Conservation (phyloP, 179 eudicot genomes). For the Silene vulgaris region DNA sequence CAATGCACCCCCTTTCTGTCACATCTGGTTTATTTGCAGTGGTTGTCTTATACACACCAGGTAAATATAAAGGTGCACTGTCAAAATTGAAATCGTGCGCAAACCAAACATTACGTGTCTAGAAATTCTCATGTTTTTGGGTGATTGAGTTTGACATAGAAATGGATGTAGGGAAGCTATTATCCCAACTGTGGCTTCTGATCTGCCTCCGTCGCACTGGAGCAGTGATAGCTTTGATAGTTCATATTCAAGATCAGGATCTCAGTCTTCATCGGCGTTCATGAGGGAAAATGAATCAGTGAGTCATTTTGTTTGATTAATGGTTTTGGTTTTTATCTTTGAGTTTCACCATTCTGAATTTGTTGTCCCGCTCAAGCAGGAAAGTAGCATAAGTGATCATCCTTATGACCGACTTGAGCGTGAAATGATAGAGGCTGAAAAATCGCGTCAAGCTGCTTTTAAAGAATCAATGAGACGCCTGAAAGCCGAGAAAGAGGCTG, state of each 20-base stretch:
- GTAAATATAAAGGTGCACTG: constrained; percentile 20
- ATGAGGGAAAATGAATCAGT: neutral
- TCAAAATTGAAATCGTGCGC: neutral
- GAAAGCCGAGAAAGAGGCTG: constrained; percentile 64
- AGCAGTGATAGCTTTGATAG: neutral
- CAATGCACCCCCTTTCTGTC: constrained; percentile 57
- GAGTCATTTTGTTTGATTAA: neutral
- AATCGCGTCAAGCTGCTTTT: constrained; percentile 48
- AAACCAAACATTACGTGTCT: neutral
- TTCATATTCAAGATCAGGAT: neutral
- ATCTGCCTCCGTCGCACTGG: neutral
- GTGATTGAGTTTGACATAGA: neutral
- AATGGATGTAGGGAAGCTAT: constrained; percentile 7
- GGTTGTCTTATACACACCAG: constrained; percentile 53
- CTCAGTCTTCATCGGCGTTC: constrained; percentile 11
- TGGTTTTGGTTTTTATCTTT: too few species aligned
- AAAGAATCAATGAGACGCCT: constrained; percentile 59
- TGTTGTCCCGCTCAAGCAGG: constrained; percentile 39
- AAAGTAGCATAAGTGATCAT: constrained; percentile 34
- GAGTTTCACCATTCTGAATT: neutral
- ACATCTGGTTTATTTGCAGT: constrained; percentile 61
- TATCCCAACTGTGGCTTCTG: neutral
- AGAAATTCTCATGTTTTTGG: neutral
- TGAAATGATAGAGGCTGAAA: constrained; percentile 49
- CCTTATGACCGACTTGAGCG: constrained; percentile 57